These are phyloP conservation scores for Citrus unshiu DNA, from an alignment of 345 rosid genomes.

Conservation along the genomic window DNA sequence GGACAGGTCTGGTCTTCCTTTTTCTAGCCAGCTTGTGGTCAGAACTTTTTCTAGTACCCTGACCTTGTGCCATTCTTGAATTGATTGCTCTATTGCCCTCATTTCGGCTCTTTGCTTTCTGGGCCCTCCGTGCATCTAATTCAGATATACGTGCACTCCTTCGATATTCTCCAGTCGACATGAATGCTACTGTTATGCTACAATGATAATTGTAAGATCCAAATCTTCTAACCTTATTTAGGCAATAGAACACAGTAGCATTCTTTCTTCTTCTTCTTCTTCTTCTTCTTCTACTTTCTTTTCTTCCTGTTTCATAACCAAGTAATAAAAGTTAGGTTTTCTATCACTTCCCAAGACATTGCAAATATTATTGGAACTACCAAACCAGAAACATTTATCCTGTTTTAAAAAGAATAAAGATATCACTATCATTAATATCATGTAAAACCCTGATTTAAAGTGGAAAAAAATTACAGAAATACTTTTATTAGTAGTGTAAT, in stretches of 20 bases:
- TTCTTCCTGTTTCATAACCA: conserved; percentile 10
- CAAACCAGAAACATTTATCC: not conserved
- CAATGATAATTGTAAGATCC: not conserved
- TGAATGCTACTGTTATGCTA: not conserved
- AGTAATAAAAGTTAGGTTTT: not conserved
- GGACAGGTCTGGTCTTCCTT: conserved; percentile 23
- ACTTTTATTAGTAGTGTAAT: not conserved
- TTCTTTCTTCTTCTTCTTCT: not conserved
- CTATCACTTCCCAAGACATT: not conserved
- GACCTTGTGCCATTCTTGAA: not conserved
- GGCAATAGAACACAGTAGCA: not conserved
- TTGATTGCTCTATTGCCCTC: not conserved
- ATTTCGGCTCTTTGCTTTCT: conserved; percentile 6
- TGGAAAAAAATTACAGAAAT: not conserved
- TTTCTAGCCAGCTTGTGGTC: conserved; percentile 17
- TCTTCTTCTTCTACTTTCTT: not conserved
- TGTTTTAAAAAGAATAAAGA: not conserved
- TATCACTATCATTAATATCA: not conserved
- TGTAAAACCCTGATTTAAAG: not conserved
- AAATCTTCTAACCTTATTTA: conserved; percentile 5
- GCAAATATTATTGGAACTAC: not conserved
- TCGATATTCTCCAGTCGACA: conserved; percentile 14
- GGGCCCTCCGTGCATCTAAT: conserved; percentile 21
- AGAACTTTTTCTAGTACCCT: not conserved
- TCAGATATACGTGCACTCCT: conserved; percentile 22